Conservation (phyloP, 192 early-diverging fungal genomes). For the Coemansia sp. region DNA sequence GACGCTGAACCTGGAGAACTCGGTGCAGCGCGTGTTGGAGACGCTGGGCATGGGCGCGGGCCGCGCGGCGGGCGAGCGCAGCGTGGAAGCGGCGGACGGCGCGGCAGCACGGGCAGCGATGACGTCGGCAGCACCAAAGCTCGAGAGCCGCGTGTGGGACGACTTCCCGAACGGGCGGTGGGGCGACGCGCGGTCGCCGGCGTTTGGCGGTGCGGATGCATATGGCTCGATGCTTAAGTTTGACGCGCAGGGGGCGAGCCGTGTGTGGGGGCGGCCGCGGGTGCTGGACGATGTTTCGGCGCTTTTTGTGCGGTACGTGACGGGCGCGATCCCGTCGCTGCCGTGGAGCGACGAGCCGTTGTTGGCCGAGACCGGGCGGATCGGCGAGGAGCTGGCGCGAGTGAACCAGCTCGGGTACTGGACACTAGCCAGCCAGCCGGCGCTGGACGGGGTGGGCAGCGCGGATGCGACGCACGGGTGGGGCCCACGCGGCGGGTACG, state of each 20-base stretch:
- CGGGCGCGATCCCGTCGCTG: slow-evolving; percentile 67
- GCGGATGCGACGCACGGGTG: slow-evolving; percentile 81
- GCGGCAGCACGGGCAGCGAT: not conserved
- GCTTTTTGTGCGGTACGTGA: slow-evolving; percentile 80
- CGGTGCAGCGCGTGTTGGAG: slow-evolving; percentile 80
- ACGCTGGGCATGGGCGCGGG: slow-evolving; percentile 15
- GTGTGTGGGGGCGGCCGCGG: slow-evolving; percentile 77
- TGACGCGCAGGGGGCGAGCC: slow-evolving; percentile 58
- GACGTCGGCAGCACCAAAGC: not conserved
- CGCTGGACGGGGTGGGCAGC: slow-evolving; percentile 83
- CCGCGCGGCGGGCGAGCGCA: not conserved
- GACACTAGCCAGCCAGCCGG: slow-evolving; percentile 95
- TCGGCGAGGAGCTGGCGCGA: slow-evolving; percentile 64
- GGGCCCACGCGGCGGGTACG: slow-evolving; percentile 95
- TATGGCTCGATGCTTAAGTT: slow-evolving; percentile 83
- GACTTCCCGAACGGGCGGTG: slow-evolving; percentile 99
- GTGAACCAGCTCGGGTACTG: slow-evolving; percentile 81
- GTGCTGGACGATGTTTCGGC: slow-evolving; percentile 59
- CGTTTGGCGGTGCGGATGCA: slow-evolving; percentile 76
- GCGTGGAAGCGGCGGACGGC: slow-evolving; percentile 2
- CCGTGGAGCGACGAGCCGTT: slow-evolving; percentile 92
- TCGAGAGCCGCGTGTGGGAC: slow-evolving; percentile 61
- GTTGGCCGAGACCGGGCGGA: slow-evolving; percentile 66
- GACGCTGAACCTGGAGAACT: slow-evolving; percentile 88
- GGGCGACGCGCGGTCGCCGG: slow-evolving; percentile 95